Evolutionary conservation across 2,329 filamentous ascomycete genomes (phyloP).

Genomic region (Cladosporium sp.): DNA sequence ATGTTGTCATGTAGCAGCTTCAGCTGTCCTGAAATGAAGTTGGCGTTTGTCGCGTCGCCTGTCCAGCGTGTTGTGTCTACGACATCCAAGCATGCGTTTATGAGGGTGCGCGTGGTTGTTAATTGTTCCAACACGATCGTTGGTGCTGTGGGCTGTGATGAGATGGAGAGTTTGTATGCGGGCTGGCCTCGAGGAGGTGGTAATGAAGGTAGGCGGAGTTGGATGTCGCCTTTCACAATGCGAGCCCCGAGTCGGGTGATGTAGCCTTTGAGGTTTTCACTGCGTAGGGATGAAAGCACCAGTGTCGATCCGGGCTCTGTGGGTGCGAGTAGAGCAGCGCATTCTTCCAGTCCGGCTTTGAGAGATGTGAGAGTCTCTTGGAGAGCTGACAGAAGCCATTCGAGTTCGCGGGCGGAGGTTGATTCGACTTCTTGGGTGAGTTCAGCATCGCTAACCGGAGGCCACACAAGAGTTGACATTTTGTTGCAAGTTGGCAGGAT

Average conservation of each 20-base stretch:
- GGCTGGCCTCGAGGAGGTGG: constrained; percentile 48
- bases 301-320: constrained; percentile 82
- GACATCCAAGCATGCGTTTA: constrained; percentile 79
- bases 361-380: constrained; percentile 58
- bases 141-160: constrained; percentile 49
- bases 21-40: constrained; percentile 55
- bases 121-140: constrained; percentile 64
- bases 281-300: constrained; percentile 78
- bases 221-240: constrained; percentile 81
- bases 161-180: constrained; percentile 50
- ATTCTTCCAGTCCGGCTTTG: constrained; percentile 76
- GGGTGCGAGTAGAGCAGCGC: constrained; percentile 78
- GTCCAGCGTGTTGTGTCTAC: constrained; percentile 72
- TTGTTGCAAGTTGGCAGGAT: neutral
- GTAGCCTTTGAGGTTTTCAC: constrained; percentile 86
- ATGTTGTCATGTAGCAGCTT: constrained; percentile 57
- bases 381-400: constrained; percentile 59
- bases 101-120: constrained; percentile 65
- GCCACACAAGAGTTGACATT: constrained; percentile 61
- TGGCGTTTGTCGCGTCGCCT: constrained; percentile 56
- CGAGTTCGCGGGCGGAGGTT: constrained; percentile 54
- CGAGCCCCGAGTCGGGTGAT: constrained; percentile 86
- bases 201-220: constrained; percentile 69
- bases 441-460: constrained; percentile 48
- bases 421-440: constrained; percentile 50